A percentile compares a stretch with the other conserved stretches of the same genome.
Evolutionary conservation across 345 rosid species (phyloP).

Genomic region (Barbarea vulgaris): DNA sequence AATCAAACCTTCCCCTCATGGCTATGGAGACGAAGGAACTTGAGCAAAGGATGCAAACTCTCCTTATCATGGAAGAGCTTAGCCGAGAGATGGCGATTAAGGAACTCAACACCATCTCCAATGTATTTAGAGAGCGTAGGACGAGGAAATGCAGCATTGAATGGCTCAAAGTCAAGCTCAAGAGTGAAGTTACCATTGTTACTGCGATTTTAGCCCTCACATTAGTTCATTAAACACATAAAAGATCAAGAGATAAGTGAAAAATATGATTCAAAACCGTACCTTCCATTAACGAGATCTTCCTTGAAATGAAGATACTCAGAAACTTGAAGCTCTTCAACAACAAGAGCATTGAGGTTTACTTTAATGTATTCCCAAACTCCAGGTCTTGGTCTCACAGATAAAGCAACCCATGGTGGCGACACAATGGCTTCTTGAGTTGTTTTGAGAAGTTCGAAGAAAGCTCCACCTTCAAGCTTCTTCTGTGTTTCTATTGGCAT

Average conservation of each 20-base stretch:
- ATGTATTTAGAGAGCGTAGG: constrained; percentile 87
- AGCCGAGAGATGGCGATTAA: constrained; percentile 94
- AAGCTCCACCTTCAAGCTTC: constrained; percentile 59
- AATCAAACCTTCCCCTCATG: constrained; percentile 74
- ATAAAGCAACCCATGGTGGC: constrained; percentile 82
- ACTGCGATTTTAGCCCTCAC: constrained; percentile 44
- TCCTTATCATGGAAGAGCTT: constrained; percentile 90
- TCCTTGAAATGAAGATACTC: constrained; percentile 92
- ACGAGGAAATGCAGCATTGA: constrained; percentile 75
- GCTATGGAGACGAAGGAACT: constrained; percentile 77
- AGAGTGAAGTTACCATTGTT: constrained; percentile 73
- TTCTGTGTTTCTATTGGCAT: constrained; percentile 55
- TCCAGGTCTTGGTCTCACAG: constrained; percentile 87
- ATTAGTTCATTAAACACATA: neutral
- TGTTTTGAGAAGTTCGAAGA: constrained; percentile 65
- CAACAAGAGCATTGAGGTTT: constrained; percentile 67
- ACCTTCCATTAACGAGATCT: constrained; percentile 83
- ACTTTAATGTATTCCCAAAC: constrained; percentile 86
- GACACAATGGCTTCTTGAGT: constrained; percentile 78
- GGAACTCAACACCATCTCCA: constrained; percentile 93
- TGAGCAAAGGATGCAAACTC: constrained; percentile 76
- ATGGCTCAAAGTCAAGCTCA: constrained; percentile 91
- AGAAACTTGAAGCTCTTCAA: constrained; percentile 66
- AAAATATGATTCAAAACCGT: neutral
- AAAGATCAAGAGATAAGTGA: neutral